A percentile compares a stretch with the other conserved stretches of the same genome.
phyloP scores from a whole-genome alignment of 352 stramenopile genomes.

The Globisporangium abappressorium region DNA sequence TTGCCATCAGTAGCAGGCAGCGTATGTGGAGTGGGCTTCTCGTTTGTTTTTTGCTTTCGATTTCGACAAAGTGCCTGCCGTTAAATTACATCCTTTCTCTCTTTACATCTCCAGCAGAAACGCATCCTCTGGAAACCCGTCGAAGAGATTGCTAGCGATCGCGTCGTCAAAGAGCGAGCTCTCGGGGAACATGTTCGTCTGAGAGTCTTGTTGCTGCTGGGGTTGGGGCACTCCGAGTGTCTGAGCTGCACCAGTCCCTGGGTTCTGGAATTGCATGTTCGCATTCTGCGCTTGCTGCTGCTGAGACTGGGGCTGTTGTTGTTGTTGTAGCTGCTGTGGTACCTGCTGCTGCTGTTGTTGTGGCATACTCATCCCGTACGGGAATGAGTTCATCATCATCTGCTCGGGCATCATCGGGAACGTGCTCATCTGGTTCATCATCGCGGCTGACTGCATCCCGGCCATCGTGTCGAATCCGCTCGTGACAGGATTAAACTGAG shows the following conservation, averaged over 20 bases:
- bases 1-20: slow-evolving; percentile 4
- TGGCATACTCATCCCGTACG: slow-evolving; percentile 28
- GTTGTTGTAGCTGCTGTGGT: background rate
- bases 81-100: slow-evolving; percentile 24
- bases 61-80: slow-evolving; percentile 18
- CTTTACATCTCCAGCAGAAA: slow-evolving; percentile 71
- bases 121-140: slow-evolving; percentile 66
- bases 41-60: background rate
- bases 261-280: slow-evolving; percentile 17
- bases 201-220: slow-evolving; percentile 22
- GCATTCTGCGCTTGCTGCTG: slow-evolving; percentile 17
- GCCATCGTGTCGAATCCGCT: slow-evolving; percentile 26
- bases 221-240: slow-evolving; percentile 1
- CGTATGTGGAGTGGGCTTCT: background rate
- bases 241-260: slow-evolving; percentile 2
- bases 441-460: slow-evolving; percentile 38
- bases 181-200: slow-evolving; percentile 23
- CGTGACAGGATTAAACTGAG: slow-evolving; percentile 18
- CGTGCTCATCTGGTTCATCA: slow-evolving; percentile 53
- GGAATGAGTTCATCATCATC: slow-evolving; percentile 45
- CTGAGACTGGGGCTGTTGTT: slow-evolving; percentile 7
- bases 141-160: slow-evolving; percentile 57
- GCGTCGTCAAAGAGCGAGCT: slow-evolving; percentile 43
- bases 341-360: slow-evolving; percentile 26
- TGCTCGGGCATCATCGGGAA: slow-evolving; percentile 45